phyloP scores from a whole-genome alignment of 805 yeast species.

The Wickerhamomyces bovis region DNA sequence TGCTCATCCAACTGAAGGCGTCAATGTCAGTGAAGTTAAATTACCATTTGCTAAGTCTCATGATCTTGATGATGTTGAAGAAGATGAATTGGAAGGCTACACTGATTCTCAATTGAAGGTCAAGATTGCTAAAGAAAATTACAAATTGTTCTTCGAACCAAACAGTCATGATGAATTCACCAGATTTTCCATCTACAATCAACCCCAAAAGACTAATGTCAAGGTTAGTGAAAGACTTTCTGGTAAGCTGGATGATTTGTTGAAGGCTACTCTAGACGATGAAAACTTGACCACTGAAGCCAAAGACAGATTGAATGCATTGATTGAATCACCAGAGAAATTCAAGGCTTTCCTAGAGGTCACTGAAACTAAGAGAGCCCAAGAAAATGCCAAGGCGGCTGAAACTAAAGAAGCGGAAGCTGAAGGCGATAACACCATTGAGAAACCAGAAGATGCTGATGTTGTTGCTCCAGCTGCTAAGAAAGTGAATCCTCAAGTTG shows the following conservation, averaged over 20 bases:
- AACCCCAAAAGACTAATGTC: conserved; percentile 25
- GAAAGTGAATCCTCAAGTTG: conserved; percentile 19
- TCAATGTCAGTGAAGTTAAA: conserved; percentile 66
- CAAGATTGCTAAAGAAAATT: conserved; percentile 71
- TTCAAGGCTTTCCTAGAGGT: conserved; percentile 9
- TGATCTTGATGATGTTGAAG: conserved; percentile 35
- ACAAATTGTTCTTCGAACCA: conserved; percentile 74
- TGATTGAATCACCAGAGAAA: conserved; percentile 18
- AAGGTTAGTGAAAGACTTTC: conserved; percentile 29
- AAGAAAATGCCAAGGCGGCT: conserved; percentile 6
- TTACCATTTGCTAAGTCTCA: conserved; percentile 72
- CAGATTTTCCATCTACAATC: conserved; percentile 46
- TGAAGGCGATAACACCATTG: conserved; percentile 14
- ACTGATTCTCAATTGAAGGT: conserved; percentile 70
- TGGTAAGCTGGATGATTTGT: conserved; percentile 34
- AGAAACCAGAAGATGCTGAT: conserved; percentile 18
- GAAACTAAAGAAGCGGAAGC: conserved; percentile 10
- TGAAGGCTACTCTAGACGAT: conserved; percentile 16
- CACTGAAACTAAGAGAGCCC: conserved; percentile 4
- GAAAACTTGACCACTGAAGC: conserved; percentile 25
- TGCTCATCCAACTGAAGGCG: conserved; percentile 97
- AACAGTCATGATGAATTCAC: conserved; percentile 76
- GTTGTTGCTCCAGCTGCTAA: conserved; percentile 8
- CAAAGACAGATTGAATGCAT: conserved; percentile 18
- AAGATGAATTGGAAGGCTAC: conserved; percentile 50